Conservation (phyloP, 768 basidiomycete genomes). For the Lentinula raphanica region DNA sequence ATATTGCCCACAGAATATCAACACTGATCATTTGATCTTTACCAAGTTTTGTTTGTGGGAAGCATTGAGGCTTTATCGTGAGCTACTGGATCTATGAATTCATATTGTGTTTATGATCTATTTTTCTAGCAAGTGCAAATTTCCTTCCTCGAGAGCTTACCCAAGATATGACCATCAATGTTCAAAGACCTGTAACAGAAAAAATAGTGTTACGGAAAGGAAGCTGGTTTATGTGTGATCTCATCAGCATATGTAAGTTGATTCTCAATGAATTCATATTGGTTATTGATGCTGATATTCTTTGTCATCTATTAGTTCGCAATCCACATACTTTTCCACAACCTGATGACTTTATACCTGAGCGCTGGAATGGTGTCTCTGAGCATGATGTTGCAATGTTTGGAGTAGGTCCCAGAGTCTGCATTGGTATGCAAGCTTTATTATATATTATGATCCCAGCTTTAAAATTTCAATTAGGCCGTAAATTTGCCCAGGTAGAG, state of each 20-base stretch:
- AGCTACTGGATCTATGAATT: background rate
- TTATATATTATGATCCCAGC: no score
- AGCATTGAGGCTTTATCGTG: conserved; percentile 17
- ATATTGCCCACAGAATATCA: no score
- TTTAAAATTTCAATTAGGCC: background rate
- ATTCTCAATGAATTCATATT: background rate
- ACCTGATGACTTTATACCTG: conserved; percentile 20
- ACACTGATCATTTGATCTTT: background rate
- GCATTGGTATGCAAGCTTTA: conserved; percentile 21
- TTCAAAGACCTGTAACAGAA: conserved; percentile 8
- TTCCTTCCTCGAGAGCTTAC: conserved; percentile 11
- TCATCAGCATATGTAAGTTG: conserved; percentile 20
- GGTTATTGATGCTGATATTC: background rate
- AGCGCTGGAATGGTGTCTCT: conserved; percentile 21
- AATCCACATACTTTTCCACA: conserved; percentile 20
- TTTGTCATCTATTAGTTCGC: conserved; percentile 13
- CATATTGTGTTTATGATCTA: no score
- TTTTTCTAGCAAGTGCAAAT: conserved; percentile 11
- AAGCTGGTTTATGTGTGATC: conserved; percentile 17
- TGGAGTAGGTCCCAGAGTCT: conserved; percentile 22
- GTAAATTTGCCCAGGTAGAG: conserved; percentile 24
- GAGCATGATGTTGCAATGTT: conserved; percentile 19
- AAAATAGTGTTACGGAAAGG: conserved; percentile 14
- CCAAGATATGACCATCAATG: conserved; percentile 9
- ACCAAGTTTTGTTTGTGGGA: conserved; percentile 12